These are phyloP conservation scores for Lippia alba DNA, from an alignment of 305 asterid species.

Conservation along the genomic window DNA sequence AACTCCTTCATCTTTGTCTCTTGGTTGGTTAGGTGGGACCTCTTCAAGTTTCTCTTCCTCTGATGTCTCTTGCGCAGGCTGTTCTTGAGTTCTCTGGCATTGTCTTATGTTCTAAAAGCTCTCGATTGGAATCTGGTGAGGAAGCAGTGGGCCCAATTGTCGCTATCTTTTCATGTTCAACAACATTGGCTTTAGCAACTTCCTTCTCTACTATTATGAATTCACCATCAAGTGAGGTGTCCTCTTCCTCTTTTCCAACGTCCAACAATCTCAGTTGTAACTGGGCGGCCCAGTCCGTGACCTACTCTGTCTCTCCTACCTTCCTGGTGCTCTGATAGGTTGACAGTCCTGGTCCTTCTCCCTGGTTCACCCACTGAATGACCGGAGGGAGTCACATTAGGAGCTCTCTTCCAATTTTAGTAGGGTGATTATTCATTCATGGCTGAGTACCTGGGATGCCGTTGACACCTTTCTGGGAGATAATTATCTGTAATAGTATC, in stretches of 20 bases:
- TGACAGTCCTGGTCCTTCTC: too few relatives aligned
- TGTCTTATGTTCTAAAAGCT: slow-evolving; percentile 61
- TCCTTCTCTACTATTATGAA: slow-evolving; percentile 73
- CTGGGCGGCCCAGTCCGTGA: too few relatives aligned
- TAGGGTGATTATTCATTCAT: too few relatives aligned
- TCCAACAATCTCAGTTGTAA: too few relatives aligned
- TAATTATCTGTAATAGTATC: too few relatives aligned
- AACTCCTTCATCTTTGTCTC: slow-evolving; percentile 58
- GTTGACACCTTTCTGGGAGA: too few relatives aligned
- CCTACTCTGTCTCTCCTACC: too few relatives aligned
- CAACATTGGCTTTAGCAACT: slow-evolving; percentile 28
- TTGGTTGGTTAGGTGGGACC: slow-evolving; percentile 39
- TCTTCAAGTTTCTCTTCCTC: slow-evolving; percentile 48
- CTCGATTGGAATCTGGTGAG: slow-evolving; percentile 44
- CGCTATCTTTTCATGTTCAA: slow-evolving; percentile 27
- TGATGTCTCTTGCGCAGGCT: slow-evolving; percentile 51
- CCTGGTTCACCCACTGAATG: too few relatives aligned
- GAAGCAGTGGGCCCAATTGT: slow-evolving; percentile 33
- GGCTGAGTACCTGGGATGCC: too few relatives aligned
- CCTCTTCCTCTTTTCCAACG: slow-evolving; percentile 51
- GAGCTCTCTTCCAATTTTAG: too few relatives aligned
- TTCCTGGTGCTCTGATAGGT: too few relatives aligned
- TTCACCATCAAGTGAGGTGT: slow-evolving; percentile 55
- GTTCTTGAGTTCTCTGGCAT: slow-evolving; percentile 52
- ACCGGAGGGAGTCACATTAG: too few relatives aligned